These are phyloP conservation scores for Westerdykella sp. DNA, from an alignment of 2,329 filamentous ascomycete species.

Conservation along the genomic window DNA sequence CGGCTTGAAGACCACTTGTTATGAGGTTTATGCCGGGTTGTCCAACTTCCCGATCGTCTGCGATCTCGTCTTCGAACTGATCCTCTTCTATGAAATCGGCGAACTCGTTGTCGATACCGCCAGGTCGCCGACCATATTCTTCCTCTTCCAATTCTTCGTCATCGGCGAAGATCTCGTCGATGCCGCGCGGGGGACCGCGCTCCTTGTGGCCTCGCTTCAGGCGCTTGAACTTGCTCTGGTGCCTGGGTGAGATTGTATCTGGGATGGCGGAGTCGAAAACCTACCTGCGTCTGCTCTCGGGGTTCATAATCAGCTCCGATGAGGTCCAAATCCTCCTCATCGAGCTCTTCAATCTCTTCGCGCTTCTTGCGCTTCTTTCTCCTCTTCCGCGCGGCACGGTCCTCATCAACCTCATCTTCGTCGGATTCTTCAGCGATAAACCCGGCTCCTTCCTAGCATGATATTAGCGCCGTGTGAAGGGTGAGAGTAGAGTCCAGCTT, in stretches of 20 bases:
- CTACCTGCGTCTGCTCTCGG: constrained; percentile 63
- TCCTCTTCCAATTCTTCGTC: constrained; percentile 72
- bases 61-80: constrained; percentile 72
- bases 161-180: constrained; percentile 92
- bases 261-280: constrained; percentile 3
- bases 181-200: constrained; percentile 58
- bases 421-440: constrained; percentile 95
- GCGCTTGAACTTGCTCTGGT: constrained; percentile 85
- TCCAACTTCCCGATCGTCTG: constrained; percentile 78
- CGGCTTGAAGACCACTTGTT: constrained; percentile 66
- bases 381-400: constrained; percentile 45
- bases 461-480: constrained; percentile 11
- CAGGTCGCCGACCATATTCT: constrained; percentile 31
- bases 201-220: constrained; percentile 86
- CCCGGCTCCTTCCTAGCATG: constrained; percentile 70
- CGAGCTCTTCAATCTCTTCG: constrained; percentile 76
- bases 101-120: constrained; percentile 32
- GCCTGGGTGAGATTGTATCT: constrained; percentile 12
- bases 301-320: constrained; percentile 76
- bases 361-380: constrained; percentile 69
- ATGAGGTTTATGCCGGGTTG: constrained; percentile 66
- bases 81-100: constrained; percentile 94
- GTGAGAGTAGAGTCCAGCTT: constrained; percentile 12
- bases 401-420: constrained; percentile 59
- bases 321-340: constrained; percentile 92